Evolutionary conservation across 495 filamentous ascomycete species (phyloP).

Genomic region (Astrocystis sublimbata): DNA sequence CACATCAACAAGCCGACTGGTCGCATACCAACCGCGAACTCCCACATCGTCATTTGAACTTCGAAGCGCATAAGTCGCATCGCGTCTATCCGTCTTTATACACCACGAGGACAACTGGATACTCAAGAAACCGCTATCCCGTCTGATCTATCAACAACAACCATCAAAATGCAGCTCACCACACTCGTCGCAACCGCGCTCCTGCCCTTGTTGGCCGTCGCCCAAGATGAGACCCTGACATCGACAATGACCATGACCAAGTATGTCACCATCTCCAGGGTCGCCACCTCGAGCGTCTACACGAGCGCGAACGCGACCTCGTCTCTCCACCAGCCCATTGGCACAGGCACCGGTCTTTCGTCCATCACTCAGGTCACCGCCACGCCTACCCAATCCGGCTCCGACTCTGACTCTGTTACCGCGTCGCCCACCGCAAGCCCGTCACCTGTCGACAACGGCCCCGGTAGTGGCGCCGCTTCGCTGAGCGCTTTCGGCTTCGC

Average conservation of each 20-base stretch:
- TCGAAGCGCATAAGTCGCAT: constrained; percentile 10
- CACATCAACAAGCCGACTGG: not conserved
- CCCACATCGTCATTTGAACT: not conserved
- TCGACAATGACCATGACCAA: constrained; percentile 54
- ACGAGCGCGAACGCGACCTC: constrained; percentile 27
- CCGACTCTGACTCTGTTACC: constrained; percentile 28
- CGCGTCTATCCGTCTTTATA: not conserved
- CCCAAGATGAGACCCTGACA: constrained; percentile 46
- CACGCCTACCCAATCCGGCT: constrained; percentile 15
- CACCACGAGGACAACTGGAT: constrained; percentile 6
- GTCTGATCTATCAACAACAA: constrained; percentile 14
- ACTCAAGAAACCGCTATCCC: constrained; percentile 21
- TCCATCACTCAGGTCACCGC: constrained; percentile 26
- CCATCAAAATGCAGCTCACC: constrained; percentile 42
- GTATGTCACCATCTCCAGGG: constrained; percentile 50
- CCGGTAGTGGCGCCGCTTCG: constrained; percentile 38
- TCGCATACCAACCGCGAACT: constrained; percentile 7
- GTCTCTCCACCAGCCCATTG: constrained; percentile 19
- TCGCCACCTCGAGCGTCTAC: constrained; percentile 31
- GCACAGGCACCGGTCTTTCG: constrained; percentile 25
- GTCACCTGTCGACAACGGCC: constrained; percentile 35
- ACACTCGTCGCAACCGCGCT: constrained; percentile 39
- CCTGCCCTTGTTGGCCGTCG: constrained; percentile 46
- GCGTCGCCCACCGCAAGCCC: constrained; percentile 30
- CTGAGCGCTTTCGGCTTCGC: constrained; percentile 40